These are phyloP conservation scores for Aspergillus baeticus DNA, from an alignment of 495 filamentous ascomycete genomes.

Conservation along the genomic window DNA sequence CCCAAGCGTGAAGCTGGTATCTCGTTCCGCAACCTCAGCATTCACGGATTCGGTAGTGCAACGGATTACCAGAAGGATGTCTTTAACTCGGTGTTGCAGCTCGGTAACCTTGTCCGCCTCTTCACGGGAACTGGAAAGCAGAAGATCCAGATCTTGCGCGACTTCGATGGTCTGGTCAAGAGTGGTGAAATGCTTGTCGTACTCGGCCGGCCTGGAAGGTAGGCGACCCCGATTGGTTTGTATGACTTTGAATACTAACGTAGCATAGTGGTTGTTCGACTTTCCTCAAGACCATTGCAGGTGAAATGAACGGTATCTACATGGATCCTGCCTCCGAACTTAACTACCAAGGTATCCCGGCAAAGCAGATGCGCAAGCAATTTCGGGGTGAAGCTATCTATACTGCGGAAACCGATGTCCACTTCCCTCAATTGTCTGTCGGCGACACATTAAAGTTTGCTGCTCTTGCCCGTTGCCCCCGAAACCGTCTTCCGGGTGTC, in stretches of 20 bases:
- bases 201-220: slow-evolving; percentile 67
- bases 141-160: slow-evolving; percentile 67
- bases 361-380: slow-evolving; percentile 64
- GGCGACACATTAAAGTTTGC: slow-evolving; percentile 67
- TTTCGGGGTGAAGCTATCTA: slow-evolving; percentile 72
- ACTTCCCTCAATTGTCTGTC: slow-evolving; percentile 66
- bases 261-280: slow-evolving; percentile 62
- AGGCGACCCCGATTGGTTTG: background rate
- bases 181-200: slow-evolving; percentile 82
- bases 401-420: slow-evolving; percentile 63
- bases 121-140: slow-evolving; percentile 48
- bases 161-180: slow-evolving; percentile 71
- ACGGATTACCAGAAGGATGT: slow-evolving; percentile 86
- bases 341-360: slow-evolving; percentile 74
- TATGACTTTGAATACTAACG: slow-evolving; percentile 7
- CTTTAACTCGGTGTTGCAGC: slow-evolving; percentile 62
- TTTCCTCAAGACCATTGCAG: slow-evolving; percentile 69
- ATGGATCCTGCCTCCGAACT: slow-evolving; percentile 55
- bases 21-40: slow-evolving; percentile 61
- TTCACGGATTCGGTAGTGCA: slow-evolving; percentile 72
- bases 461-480: slow-evolving; percentile 49
- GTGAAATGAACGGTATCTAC: slow-evolving; percentile 73
- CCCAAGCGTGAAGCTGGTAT: slow-evolving; percentile 45
- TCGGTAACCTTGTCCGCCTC: slow-evolving; percentile 43
- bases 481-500: slow-evolving; percentile 48